Evolutionary conservation across 345 rosid genomes (phyloP).

Genomic region (Cochlearia excelsa): DNA sequence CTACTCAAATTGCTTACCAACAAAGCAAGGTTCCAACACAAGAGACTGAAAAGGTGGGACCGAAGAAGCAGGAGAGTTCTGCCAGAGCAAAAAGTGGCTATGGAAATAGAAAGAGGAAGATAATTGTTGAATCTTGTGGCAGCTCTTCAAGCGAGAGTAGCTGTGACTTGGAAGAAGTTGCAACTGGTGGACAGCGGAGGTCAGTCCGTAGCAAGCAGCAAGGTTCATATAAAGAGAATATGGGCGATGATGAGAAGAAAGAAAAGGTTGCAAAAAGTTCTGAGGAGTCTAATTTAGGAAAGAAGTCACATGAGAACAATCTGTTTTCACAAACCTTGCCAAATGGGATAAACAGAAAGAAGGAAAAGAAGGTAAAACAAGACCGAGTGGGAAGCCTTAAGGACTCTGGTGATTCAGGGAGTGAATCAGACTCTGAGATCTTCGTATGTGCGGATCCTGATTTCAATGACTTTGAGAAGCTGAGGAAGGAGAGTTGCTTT

Average conservation of each 20-base stretch:
- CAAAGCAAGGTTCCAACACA: conserved; percentile 44
- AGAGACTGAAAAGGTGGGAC: conserved; percentile 35
- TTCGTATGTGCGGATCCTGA: conserved; percentile 57
- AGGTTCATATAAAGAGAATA: conserved; percentile 60
- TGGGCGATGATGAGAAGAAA: conserved; percentile 51
- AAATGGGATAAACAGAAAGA: conserved; percentile 21
- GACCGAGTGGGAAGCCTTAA: conserved; percentile 33
- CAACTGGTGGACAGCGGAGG: conserved; percentile 55
- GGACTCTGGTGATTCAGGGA: conserved; percentile 18
- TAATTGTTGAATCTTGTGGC: conserved; percentile 51
- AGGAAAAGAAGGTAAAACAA: conserved; percentile 21
- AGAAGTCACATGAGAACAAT: conserved; percentile 3
- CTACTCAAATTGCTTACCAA: conserved; percentile 44
- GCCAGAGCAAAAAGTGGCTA: conserved; percentile 22
- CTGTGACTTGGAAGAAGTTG: conserved; percentile 44
- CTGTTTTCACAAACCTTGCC: conserved; percentile 10
- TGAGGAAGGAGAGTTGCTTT: conserved; percentile 48
- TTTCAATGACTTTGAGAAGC: conserved; percentile 62
- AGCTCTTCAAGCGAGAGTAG: conserved; percentile 47
- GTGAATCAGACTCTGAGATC: conserved; percentile 31
- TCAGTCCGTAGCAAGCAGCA: conserved; percentile 62
- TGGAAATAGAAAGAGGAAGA: conserved; percentile 51
- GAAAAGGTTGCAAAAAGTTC: conserved; percentile 23
- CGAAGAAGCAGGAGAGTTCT: conserved; percentile 35
- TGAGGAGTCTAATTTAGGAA: conserved; percentile 14